Base-by-base conservation (phyloP, 306 rosid genomes). In the Cyamopsis tetragonoloba region DNA sequence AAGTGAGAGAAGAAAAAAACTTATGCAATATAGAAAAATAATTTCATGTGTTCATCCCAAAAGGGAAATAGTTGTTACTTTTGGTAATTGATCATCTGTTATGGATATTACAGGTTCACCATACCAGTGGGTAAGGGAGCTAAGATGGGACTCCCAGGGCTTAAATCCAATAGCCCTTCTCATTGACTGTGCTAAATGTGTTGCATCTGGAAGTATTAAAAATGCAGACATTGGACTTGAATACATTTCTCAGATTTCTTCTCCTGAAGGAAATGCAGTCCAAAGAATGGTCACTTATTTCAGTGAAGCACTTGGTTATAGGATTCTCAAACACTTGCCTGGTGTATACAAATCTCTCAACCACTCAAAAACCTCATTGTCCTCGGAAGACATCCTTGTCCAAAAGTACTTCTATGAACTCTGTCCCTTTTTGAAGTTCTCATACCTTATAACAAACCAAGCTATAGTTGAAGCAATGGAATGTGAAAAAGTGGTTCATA, bases 391-490 rank as follows among this genome's bases (percentile, higher is more conserved):
- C 26, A 77, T 77, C 60, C 61, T 75, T 9, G 85, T 82, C 39
- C 81, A 81, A 30, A 85, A 89, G 43, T 73, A 70, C 48, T 92
- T 92, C 88, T 89, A 82, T 41, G 88, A 89, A 4, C 64, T 87
- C 2, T 89, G 85, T 72, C 96, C 96, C 3, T 92, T 92, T 75
- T 22, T 89, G 35, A 89, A 89, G 80, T 86, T 88, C 47, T 81
- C 96, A 0, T 84, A 87, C 74, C 67, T 84, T 76, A 73, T 85
- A 43, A 84, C 96, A 27, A 87, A 92, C 58, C 96, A 86, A 57
- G 93, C 95, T n/a, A 89, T 89, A 46, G 43, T 87, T 2, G 96
- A 92, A 71, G 79, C 91, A 0, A 89, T 92, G 96, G 91, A 87
- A 46, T 83, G 83, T 11, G 96, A 92, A 70, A 74, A 69, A 41